These are phyloP conservation scores for Vitis hybrid DNA, from an alignment of 177 flowering plant species.

Conservation along the genomic window DNA sequence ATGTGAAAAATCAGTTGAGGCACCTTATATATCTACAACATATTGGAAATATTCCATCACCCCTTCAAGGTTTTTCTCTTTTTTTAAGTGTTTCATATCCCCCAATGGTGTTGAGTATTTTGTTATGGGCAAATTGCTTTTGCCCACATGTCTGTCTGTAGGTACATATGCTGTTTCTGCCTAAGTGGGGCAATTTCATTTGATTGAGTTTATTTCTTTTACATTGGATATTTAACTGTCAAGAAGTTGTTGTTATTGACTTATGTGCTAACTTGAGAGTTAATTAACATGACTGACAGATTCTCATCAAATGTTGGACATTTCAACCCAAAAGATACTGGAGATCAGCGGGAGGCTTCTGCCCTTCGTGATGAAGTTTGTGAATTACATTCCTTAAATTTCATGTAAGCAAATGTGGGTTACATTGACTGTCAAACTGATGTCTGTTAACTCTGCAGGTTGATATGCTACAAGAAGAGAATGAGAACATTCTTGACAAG, in stretches of 20 bases:
- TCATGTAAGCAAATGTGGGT: neutral
- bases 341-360: slow-evolving; percentile 72
- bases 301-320: slow-evolving; percentile 50
- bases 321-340: slow-evolving; percentile 48
- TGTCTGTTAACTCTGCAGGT: slow-evolving; percentile 54
- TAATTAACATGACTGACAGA: slow-evolving; percentile 35
- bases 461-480: slow-evolving; percentile 91
- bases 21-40: no score
- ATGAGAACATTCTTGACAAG: slow-evolving; percentile 73
- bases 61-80: no score
- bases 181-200: neutral
- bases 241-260: neutral
- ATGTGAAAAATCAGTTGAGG: no score
- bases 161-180: neutral
- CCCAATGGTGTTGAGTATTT: no score
- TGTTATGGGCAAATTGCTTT: no score
- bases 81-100: no score
- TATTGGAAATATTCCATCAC: no score
- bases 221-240: neutral
- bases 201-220: no score
- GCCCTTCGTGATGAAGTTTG: slow-evolving; percentile 93
- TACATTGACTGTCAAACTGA: slow-evolving; percentile 12
- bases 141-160: no score
- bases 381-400: slow-evolving; percentile 5
- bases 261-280: neutral